These are phyloP conservation scores for Periglandula ipomoeae DNA, from an alignment of 2,329 filamentous ascomycete species.

Conservation along the genomic window DNA sequence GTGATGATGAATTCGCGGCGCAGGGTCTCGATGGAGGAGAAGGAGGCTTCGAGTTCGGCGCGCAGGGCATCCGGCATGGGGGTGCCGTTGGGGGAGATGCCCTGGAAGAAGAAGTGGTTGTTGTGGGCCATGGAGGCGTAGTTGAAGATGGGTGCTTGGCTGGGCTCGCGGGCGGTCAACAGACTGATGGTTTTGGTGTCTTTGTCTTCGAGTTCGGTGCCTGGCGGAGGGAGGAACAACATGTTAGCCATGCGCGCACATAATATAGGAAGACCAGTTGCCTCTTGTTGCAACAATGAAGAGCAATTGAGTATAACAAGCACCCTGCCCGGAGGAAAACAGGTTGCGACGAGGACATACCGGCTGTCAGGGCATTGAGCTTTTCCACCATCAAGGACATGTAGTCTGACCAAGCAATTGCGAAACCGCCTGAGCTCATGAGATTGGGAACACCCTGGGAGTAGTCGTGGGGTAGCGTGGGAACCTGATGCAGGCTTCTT, in stretches of 20 bases:
- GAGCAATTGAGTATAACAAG: too few relatives aligned
- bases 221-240: too few relatives aligned
- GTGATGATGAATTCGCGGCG: constrained; percentile 70
- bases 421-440: constrained; percentile 59
- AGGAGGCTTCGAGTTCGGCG: constrained; percentile 55
- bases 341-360: constrained; percentile 37
- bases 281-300: too few relatives aligned
- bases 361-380: constrained; percentile 64
- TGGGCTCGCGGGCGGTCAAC: constrained; percentile 68
- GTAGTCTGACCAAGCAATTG: constrained; percentile 75
- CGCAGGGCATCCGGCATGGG: constrained; percentile 49
- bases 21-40: constrained; percentile 77
- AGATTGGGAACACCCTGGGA: constrained; percentile 55
- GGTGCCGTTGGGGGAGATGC: constrained; percentile 33
- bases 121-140: constrained; percentile 94
- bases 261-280: too few relatives aligned
- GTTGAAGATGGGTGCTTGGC: constrained; percentile 78
- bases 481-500: constrained; percentile 38
- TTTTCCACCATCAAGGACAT: constrained; percentile 65
- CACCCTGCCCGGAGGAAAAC: too few relatives aligned
- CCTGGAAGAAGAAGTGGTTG: constrained; percentile 73
- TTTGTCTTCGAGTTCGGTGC: constrained; percentile 53
- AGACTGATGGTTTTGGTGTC: constrained; percentile 60
- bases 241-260: too few relatives aligned
- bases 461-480: constrained; percentile 37